Conservation (phyloP, 495 filamentous ascomycete genomes). For the Xylaria scruposa region DNA sequence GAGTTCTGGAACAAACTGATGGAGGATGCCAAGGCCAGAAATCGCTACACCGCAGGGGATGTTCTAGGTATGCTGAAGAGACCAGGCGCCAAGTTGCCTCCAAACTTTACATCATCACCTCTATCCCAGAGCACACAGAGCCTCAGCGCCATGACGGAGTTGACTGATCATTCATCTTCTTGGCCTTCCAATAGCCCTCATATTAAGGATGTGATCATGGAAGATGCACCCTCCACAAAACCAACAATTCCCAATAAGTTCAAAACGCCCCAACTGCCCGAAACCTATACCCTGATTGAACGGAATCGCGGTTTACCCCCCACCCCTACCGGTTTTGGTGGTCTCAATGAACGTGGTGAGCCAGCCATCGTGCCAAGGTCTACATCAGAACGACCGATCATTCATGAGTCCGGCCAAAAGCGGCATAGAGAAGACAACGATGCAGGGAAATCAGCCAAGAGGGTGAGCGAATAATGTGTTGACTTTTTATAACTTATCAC, state of each 20-base stretch:
- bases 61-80: constrained; percentile 52
- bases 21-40: constrained; percentile 73
- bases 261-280: constrained; percentile 35
- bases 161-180: constrained; percentile 1
- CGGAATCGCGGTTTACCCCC: constrained; percentile 14
- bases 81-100: constrained; percentile 37
- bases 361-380: constrained; percentile 30
- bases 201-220: constrained; percentile 39
- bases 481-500: constrained; percentile 6
- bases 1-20: constrained; percentile 90
- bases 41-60: constrained; percentile 79
- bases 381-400: constrained; percentile 33
- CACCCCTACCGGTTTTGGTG: constrained; percentile 24
- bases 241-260: constrained; percentile 32
- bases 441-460: constrained; percentile 40
- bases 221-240: constrained; percentile 32
- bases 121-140: neutral
- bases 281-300: constrained; percentile 35
- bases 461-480: constrained; percentile 34
- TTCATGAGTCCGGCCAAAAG: constrained; percentile 41
- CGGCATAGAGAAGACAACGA: constrained; percentile 39
- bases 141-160: neutral
- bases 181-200: neutral
- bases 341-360: constrained; percentile 38
- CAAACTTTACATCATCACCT: constrained; percentile 27